phyloP scores from a whole-genome alignment of 495 filamentous ascomycete genomes.

The Trichoderma erinaceum region DNA sequence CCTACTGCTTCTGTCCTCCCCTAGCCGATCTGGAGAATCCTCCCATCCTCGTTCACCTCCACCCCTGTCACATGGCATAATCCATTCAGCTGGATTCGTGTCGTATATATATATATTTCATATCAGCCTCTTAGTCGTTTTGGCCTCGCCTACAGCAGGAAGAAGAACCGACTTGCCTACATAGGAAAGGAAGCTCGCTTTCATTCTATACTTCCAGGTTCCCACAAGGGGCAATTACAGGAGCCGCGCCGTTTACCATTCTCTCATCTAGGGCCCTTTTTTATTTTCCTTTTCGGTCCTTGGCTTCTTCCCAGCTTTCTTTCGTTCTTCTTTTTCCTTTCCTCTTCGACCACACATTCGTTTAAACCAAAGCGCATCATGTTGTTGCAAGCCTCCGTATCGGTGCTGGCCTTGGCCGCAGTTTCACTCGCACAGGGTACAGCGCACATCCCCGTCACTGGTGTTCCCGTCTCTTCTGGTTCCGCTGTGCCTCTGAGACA shows the following conservation, averaged over 20 bases:
- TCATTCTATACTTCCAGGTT: not conserved
- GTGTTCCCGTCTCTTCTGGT: constrained; percentile 6
- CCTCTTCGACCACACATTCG: not conserved
- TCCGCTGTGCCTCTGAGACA: constrained; percentile 26
- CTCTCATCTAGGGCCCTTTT: not conserved
- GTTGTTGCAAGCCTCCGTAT: not conserved
- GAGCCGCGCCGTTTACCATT: not conserved
- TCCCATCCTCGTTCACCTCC: not conserved
- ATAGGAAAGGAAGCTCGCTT: constrained; percentile 1
- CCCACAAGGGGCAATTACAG: constrained; percentile 6
- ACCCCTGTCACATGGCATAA: not conserved
- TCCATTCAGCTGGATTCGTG: not conserved
- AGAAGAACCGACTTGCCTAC: not conserved
- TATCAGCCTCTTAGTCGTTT: constrained; percentile 8
- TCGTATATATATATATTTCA: not conserved
- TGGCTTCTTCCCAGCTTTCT: not conserved
- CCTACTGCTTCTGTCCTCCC: not conserved
- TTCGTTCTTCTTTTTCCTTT: not conserved
- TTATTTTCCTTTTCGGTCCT: not conserved
- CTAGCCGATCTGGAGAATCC: not conserved
- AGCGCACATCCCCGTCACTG: constrained; percentile 10
- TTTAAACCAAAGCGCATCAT: constrained; percentile 2
- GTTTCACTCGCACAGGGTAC: constrained; percentile 10
- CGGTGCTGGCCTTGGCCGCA: constrained; percentile 9
- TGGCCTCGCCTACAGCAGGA: not conserved